Conservation (phyloP, 768 basidiomycete genomes). For the Paxillus ammoniavirescens region DNA sequence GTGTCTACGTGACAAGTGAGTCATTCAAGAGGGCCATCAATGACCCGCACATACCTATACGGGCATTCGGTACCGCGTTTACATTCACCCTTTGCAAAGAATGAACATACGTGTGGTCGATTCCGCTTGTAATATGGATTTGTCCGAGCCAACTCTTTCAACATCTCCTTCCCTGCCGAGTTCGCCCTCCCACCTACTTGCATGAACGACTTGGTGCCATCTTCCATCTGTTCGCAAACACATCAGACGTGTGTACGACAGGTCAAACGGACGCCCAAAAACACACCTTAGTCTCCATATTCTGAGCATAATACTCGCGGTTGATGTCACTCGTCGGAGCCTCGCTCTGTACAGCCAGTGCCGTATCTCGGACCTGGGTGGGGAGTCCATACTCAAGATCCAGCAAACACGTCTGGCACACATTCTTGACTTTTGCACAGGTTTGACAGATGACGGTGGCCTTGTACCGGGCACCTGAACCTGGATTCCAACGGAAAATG, state of each 20-base stretch:
- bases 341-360: constrained; percentile 77
- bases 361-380: constrained; percentile 96
- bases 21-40: neutral
- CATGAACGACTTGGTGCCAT: constrained; percentile 59
- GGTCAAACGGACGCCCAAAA: neutral
- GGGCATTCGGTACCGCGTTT: constrained; percentile 91
- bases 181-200: constrained; percentile 56
- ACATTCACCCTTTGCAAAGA: constrained; percentile 95
- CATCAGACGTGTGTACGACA: neutral
- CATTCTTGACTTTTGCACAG: constrained; percentile 93
- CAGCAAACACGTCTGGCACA: constrained; percentile 96
- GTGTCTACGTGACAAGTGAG: constrained; percentile 50
- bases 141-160: constrained; percentile 90
- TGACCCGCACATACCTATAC: constrained; percentile 52
- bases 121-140: constrained; percentile 99
- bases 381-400: constrained; percentile 96
- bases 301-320: constrained; percentile 91
- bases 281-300: constrained; percentile 78
- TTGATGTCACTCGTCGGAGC: constrained; percentile 98
- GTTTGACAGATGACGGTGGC: constrained; percentile 97
- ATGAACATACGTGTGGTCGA: constrained; percentile 89
- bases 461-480: constrained; percentile 90
- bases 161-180: constrained; percentile 92
- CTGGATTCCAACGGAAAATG: constrained; percentile 98
- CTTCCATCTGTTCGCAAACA: constrained; percentile 55